Base-by-base conservation (phyloP, 192 early-diverging fungal genomes). In the Gigaspora rosea region DNA sequence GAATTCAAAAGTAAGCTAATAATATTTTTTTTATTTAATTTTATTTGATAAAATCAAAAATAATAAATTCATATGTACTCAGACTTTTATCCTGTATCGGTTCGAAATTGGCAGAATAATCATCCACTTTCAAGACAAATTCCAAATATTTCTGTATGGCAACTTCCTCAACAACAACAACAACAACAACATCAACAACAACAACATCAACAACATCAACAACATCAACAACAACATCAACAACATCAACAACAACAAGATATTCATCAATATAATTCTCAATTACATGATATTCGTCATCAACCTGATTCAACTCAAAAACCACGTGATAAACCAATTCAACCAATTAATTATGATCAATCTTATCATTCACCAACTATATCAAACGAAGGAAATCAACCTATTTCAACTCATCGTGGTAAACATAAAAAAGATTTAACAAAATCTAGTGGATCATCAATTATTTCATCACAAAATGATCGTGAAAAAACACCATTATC, bases 31-130 rank as follows among this genome's bases (percentile, higher is more conserved):
- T 66, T 65, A 36, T 36, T 65, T 36, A 16, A 36, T 65, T 16
- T 65, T 35, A 36, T 65, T 65, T 63, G 16, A 41, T 36, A 41
- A 41, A 41, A 41, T 41, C 41, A 41, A 41, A 41, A 41, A 41
- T 41, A 41, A 41, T 41, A 41, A 41, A 41, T 41, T 41, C 18
- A 56, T 56, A 56, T 56, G 18, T 66, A 66, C 41, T 66, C 64
- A 66, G 64, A 66, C 46, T 66, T 66, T 66, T 66, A 66, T 46
- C 64, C 64, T 46, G 64, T 66, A 47, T 66, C 64, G 64, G 18
- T 66, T 41, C 64, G 64, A 36, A 66, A 66, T 66, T 66, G 64
- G 64, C 64, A 66, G 36, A 66, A 66, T 46, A 32, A 66, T 46
- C 15, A 66, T 33, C 36, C 64, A 66, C 33, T 66, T 66, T 9